phyloP scores from a whole-genome alignment of 225 moss, liverwort and hornwort species.

The Rhytidiadelphus loreus region DNA sequence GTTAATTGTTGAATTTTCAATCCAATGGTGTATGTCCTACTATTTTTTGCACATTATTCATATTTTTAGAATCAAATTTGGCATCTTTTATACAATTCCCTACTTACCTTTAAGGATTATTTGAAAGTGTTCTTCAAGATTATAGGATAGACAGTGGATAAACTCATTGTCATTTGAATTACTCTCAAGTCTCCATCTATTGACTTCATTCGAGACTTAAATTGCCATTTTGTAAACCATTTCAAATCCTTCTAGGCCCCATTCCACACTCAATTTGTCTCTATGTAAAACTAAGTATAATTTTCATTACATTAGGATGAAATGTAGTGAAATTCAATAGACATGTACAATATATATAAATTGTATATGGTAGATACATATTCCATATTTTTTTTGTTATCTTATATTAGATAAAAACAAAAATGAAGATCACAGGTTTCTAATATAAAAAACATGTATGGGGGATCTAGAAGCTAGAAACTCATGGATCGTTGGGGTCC shows the following conservation, averaged over 20 bases:
- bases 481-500: no score
- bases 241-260: fast-evolving
- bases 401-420: no score
- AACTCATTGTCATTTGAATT: background rate
- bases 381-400: no score
- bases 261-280: background rate
- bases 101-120: background rate
- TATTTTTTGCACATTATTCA: background rate
- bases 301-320: background rate
- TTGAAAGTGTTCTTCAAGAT: background rate
- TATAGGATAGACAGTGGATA: background rate
- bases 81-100: background rate
- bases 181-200: fast-evolving
- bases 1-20: background rate
- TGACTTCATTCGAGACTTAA: no score
- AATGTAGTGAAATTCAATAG: background rate
- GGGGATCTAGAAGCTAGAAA: no score
- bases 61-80: background rate
- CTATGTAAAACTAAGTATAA: background rate
- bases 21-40: background rate
- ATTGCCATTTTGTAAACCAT: background rate
- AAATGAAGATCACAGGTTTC: no score
- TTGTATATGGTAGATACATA: no score
- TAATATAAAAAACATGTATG: no score
- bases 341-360: no score